Percentiles rank a stretch among this genome's conserved stretches.
These are phyloP conservation scores for Lichtheimia hyalospora DNA, from an alignment of 371 early-diverging fungal species.

Conservation along the genomic window DNA sequence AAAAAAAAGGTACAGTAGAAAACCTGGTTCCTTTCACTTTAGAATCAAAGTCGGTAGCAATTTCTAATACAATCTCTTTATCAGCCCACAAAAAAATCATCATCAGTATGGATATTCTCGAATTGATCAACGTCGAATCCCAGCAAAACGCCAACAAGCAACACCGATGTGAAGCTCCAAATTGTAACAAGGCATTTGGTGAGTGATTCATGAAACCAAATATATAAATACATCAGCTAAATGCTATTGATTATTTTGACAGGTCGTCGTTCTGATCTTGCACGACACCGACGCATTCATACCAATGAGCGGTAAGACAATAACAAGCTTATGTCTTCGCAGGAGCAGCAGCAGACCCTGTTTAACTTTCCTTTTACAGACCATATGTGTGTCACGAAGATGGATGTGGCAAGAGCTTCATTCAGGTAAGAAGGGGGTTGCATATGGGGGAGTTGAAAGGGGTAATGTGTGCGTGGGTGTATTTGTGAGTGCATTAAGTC, in stretches of 20 bases:
- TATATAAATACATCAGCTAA: background rate
- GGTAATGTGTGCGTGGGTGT: too few relatives aligned
- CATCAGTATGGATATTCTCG: conserved; percentile 62
- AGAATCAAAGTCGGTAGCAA: background rate
- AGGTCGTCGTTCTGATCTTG: conserved; percentile 71
- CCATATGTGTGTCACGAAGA: conserved; percentile 67
- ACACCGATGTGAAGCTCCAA: conserved; percentile 61
- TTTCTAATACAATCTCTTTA: background rate
- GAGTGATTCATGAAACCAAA: background rate
- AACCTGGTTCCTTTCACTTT: too few relatives aligned
- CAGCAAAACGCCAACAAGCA: conserved; percentile 43
- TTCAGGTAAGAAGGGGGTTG: conserved; percentile 25
- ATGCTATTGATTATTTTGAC: background rate
- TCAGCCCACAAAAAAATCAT: conserved; percentile 4
- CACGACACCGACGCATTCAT: conserved; percentile 78
- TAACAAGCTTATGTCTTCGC: background rate
- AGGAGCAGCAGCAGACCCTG: background rate
- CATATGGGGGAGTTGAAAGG: too few relatives aligned
- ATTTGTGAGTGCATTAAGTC: too few relatives aligned
- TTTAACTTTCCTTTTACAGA: conserved; percentile 14
- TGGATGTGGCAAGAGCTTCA: conserved; percentile 77
- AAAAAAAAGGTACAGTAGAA: too few relatives aligned
- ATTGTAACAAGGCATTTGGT: conserved; percentile 75
- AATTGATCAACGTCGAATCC: conserved; percentile 64
- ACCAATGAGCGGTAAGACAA: conserved; percentile 59